Base-by-base conservation (phyloP, 2,329 filamentous ascomycete species). In the Pseudocercospora ulei region DNA sequence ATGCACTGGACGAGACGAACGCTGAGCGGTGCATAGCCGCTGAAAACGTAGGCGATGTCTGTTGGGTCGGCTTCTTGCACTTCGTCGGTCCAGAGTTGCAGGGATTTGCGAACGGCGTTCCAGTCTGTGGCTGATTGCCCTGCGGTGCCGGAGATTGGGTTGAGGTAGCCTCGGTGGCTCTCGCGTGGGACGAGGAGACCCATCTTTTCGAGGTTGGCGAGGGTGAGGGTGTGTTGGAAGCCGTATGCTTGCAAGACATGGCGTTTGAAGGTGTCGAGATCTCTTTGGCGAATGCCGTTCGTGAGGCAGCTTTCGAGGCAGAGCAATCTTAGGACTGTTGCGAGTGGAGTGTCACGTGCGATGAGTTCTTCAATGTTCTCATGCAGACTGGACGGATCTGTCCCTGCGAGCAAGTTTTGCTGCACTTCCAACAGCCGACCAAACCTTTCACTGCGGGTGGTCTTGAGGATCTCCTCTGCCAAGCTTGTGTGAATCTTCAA, bases 11-110 rank as follows among this genome's bases (percentile, higher is more conserved):
- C 80, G 3, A 98, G 73, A 9, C 90, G 79, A 38, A 96, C 75
- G 28, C 84, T 93, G 7, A 98, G 72, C 0, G 90, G 92, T 3
- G 92, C 90, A 58, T 96, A 98, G 36, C 90, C 92, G 48, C 84
- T 93, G 64, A 96, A 98, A 7, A 95, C 87, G 56, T 98, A 98
- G n/a, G 87, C 82, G 45, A 96, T 80, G 54, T 98, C 90, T 54
- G 90, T 83, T 2, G 90, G 90, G 30, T 92, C 82, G 43, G 90
- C 79, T 62, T 98, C 90, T 57, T 93, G 87, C 24, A 98, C 88
- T 59, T 96, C 90, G 58, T 98, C 90, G 39, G 95, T 81, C 57
- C 95, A 93, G 9, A 98, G 73, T 18, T 81, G 77, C 8, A 98
- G 73, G 44, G 80, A 78, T 60, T 90, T 93, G 38, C 92, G 80